Base-by-base conservation (phyloP, 352 stramenopile genomes). In the Globisporangium okanoganense region DNA sequence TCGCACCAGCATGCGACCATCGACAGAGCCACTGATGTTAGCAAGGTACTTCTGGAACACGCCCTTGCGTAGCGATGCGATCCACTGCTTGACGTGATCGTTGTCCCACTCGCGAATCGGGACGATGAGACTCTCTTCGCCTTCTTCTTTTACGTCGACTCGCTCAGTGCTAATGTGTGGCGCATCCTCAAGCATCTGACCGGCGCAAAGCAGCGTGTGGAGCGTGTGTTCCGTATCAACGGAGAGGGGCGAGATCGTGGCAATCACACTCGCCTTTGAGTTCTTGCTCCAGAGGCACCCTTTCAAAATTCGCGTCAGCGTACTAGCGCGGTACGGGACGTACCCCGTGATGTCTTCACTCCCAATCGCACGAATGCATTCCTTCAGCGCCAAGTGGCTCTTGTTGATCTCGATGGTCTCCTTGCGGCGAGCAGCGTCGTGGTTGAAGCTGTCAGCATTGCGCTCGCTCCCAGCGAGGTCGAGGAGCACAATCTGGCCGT, bases 391-490 rank as follows among this genome's bases (percentile, higher is more conserved):
- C 53, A 92, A 56, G 29, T 92, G 78, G 49, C 79, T 92, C 62
- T 88, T 87, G 65, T 96, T 96, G 70, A 96, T 95, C 56, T 92
- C 81, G 24, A 86, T 85, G 1, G 69, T 74, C 58, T 96, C 84
- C 52, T 87, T 90, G 31, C 79, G 76, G 7, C 82, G 75, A 9
- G 82, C 75, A 22, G 84, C 79, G 38, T 88, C 73, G 47, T 95
- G 86, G 51, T 90, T 78, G 27, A 90, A 90, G 47, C 82, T 82
- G 47, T 96, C 87, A 60, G 85, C 78, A 13, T 87, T 87, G 57
- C 85, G 82, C 51, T 96, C 87, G 20, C 80, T 93, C 1, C 82
- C 81, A 3, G 81, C 79, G 18, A 91, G 71, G 64, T 91, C 81
- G n/a, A 91, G 56, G 12, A 87, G 43, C 47, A 82, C 78, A 25